Evolutionary conservation across 2,329 filamentous ascomycete genomes (phyloP), one percentile per base, ranked within the genome.

Genomic region (Xylariaceae sp.): DNA sequence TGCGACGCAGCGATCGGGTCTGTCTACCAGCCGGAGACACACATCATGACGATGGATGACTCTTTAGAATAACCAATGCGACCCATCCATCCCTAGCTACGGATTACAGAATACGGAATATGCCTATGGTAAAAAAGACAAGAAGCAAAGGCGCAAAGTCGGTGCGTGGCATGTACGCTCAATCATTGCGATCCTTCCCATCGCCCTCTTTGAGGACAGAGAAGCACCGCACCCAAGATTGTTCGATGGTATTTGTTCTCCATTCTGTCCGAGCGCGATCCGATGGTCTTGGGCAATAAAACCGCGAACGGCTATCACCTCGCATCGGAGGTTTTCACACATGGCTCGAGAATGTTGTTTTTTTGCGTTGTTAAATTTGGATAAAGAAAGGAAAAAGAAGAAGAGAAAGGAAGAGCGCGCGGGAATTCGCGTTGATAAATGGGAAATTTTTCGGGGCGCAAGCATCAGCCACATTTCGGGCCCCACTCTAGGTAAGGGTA

Each of bases 101-200:
- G 7, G 34, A 51, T 8, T 30, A 30, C 23, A 30, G 4, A 30
- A 30, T 30, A 30, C 23, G 23, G 23, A 30, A 30, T 4, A 30
- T 30, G 23, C 23, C 23, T 30, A 5, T 30, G 23, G 23, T 5
- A 30, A 30, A 30, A 30, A 30, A 30, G 23, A 30, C 23, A 6
- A 13, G 17, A 49, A 30, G 49, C 23, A 15, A 35, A 30, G 23
- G 23, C 23, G 23, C 23, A 30, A 30, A 30, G 11, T 15, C 3
- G 41, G n/a, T 30, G 17, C 13, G 23, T 37, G 50, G 52, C 54
- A 80, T 82, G 80, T 82, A 76, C 79, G 80, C 68, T 81, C 80
- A 81, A 82, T 82, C 80, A 82, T 82, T 82, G 80, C 80, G 79
- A 77, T 82, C 80, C 80, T 79, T 74, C 78, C 74, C 80, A 82